Base-by-base conservation (phyloP, 305 asterid species). In the Fraxinus sp. region DNA sequence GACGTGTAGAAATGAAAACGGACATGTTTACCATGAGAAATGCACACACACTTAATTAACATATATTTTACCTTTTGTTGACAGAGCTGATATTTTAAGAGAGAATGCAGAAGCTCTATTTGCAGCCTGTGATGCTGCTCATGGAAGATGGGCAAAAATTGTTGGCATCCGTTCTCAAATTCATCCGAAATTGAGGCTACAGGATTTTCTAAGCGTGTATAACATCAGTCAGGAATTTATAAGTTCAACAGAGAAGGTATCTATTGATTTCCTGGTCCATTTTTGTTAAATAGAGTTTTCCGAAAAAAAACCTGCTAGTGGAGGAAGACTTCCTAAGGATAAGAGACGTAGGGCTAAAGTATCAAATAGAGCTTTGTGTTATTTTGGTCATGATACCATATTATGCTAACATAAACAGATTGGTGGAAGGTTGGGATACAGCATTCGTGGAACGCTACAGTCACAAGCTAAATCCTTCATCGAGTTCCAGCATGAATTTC, bases 91-190 rank as follows among this genome's bases (percentile, higher is more conserved):
- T 87, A 92, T 96, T 80, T 85, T 96, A 83, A 91, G 98, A 89
- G 99, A 96, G 89, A 96, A 96, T 64, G 92, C 98, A 35, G 99
- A 96, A 88, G 98, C 98, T 86, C 93, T 96, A 39, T 93, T 96
- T 88, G 98, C 98, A 82, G 98, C 98, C 66, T 96, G 99, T 87
- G 98, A 94, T 90, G 96, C 98, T 86, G 98, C 99, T 89, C 99
- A 96, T 89, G 98, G 97, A 82, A 92, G 98, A 88, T 96, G 99
- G 99, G 99, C 98, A 52, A 96, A 96, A 88, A 93, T 96, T 81
- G 97, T 96, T 86, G 98, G 98, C 73, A 97, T 94, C 81, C 98
- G 99, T 82, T 91, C 97, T 83, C 97, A 90, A 80, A 94, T 94
- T 88, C 98, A 96, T 88, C 94, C 93, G 10, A 96, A 88, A 84